Conservation (phyloP, 257 asterid genomes). For the Sherardia arvensis region DNA sequence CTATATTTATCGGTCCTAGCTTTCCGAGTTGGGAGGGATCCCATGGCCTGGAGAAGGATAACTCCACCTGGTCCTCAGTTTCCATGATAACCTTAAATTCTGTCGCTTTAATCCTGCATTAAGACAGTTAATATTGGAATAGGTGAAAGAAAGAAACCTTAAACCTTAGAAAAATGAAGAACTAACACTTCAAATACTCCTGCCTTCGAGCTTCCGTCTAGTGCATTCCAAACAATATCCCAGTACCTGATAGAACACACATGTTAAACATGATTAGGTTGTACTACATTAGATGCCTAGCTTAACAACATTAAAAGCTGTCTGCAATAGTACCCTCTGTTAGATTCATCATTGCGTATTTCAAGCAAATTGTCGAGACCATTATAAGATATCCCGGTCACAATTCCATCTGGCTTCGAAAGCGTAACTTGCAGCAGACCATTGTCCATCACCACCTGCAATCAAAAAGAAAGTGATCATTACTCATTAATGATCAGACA, state of each 20-base stretch:
- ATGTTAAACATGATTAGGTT: neutral
- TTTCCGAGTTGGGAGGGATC: constrained; percentile 53
- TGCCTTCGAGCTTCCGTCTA: constrained; percentile 41
- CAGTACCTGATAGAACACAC: constrained; percentile 47
- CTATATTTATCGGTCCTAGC: constrained; percentile 63
- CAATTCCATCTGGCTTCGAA: constrained; percentile 65
- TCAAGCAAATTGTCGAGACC: constrained; percentile 67
- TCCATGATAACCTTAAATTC: constrained; percentile 37
- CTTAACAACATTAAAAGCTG: neutral
- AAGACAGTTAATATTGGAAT: neutral
- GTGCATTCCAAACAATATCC: constrained; percentile 81
- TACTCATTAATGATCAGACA: neutral
- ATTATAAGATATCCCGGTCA: constrained; percentile 48
- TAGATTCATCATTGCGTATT: constrained; percentile 41
- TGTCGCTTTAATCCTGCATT: constrained; percentile 41
- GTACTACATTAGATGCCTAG: neutral
- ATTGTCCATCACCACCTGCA: constrained; percentile 65
- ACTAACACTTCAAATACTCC: constrained; percentile 59
- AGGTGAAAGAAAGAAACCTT: neutral
- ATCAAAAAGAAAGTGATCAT: neutral
- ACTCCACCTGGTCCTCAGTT: constrained; percentile 43
- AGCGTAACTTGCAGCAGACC: constrained; percentile 59
- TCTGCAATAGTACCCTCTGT: constrained; percentile 52
- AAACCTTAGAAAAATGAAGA: neutral
- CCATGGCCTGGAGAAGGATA: constrained; percentile 49